Base-by-base conservation (phyloP, 495 filamentous ascomycete genomes). In the Penicillium salamii region DNA sequence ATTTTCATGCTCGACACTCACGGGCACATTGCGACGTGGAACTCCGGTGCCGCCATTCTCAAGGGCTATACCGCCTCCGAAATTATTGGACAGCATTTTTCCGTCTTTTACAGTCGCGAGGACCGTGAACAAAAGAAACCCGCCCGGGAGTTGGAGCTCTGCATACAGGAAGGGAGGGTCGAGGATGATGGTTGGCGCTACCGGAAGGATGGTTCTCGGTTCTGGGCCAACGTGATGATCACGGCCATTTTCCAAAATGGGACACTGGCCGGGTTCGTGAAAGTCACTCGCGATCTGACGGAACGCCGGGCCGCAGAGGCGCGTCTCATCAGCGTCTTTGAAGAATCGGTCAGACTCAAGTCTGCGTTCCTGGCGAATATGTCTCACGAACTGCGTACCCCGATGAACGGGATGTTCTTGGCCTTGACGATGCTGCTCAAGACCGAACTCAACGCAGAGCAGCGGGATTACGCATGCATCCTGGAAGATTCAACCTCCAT, bases 321-420 rank as follows among this genome's bases (percentile, higher is more conserved):
- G 2, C 71, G 76, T 3, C 64, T 86, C 33, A 78, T 85, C 18
- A 62, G 78, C 5, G 83, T 82, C 5, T 85, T 82, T 59, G 82
- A 87, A 55, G 83, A 87, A 58, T 76, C 82, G 14, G 74, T 80
- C 31, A 80, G 81, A 57, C 55, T 85, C 34, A 87, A 87, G 55
- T 81, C 75, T 17, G 81, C 84, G 21, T 89, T 88, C 47, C 62
- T 89, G 15, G 85, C 85, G 24, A 89, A 88, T 68, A 95, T 95
- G 89, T 88, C 83, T 18, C 90, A 95, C 66, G 91, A 95, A 66
- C 89, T 96, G 46, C 79, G 91, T 34, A 95, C 90, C 5, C 84
- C 84, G 6, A 86, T 88, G 62, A 81, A 82, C 3, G 87, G 87
- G n/a, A 86, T 91, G 57, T 82, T 88, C 39, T 79, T 87, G 31